Base-by-base conservation (phyloP, 768 basidiomycete species). In the Tephrocybe rancida region DNA sequence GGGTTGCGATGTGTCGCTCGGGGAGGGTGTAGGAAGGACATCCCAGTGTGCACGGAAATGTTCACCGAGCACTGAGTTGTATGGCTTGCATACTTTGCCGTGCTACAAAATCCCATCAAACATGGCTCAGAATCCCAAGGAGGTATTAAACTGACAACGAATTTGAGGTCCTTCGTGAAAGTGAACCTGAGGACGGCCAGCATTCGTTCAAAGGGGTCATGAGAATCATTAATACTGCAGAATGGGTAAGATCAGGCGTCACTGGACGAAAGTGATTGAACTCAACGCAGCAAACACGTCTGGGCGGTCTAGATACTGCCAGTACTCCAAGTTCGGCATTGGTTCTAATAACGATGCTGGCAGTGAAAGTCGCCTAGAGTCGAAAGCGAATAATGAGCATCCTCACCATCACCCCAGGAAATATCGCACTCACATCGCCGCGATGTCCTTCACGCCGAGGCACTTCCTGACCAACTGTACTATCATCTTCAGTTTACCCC, bases 301-400 rank as follows among this genome's bases (percentile, higher is more conserved):
- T 6, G 95, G 91, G 61, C 93, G 80, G 70, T 96, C 94, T 43
- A 93, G 78, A 61, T 94, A 95, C 60, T 92, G 87, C 92, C 92
- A 97, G 73, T 95, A 98, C 72, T 98, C 95, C 46, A 98, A 81
- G 72, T 98, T 98, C 4, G 95, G 95, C 60, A 95, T 81, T 3
- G 95, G 95, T 67, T 97, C 95, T 38, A 98, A 81, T 44, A 98
- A 71, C 41, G 93, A 95, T 13, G 95, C 95, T 2, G 95, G 95
- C 35, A 98, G 74, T 0, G 95, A 97, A 25, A 98, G 74, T 44
- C 95, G 91, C 84, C 95, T 97, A 52, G 25, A 42, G 50, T 22
- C 43, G 41, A 21, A 39, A 49, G 24, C 47, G 5, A 38, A 53
- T 43, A 49, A 27, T 54, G 35, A 58, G 27, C 21, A 41, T 25